Percentiles rank a stretch among this genome's conserved stretches.
phyloP scores from a whole-genome alignment of 1,284 basidiomycete species.

The Papiliotrema terrestris region DNA sequence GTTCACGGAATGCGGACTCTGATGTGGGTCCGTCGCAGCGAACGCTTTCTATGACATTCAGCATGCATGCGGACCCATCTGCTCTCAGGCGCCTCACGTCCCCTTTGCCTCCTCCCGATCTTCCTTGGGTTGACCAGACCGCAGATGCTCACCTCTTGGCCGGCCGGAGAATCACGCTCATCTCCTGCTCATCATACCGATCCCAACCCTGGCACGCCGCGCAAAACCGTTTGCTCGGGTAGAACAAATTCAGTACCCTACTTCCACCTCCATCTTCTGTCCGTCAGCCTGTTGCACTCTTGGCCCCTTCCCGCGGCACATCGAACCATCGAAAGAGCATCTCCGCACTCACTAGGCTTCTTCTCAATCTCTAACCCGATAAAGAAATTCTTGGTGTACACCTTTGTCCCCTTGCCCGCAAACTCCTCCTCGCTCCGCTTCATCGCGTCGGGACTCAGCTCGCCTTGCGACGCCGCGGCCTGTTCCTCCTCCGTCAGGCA shows the following conservation, averaged over 20 bases:
- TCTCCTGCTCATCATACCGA: constrained; percentile 83
- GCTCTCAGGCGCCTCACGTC: background rate
- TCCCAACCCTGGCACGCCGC: constrained; percentile 95
- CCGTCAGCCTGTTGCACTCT: constrained; percentile 12
- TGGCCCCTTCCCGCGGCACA: constrained; percentile 19
- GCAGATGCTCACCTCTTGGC: constrained; percentile 90
- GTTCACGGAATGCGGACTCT: background rate
- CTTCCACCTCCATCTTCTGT: constrained; percentile 41
- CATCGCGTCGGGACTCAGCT: constrained; percentile 66
- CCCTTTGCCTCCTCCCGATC: no score
- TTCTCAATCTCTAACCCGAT: constrained; percentile 92
- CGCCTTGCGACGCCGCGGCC: constrained; percentile 82
- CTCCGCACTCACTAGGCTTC: constrained; percentile 66
- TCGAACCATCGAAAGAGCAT: no score
- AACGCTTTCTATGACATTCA: background rate
- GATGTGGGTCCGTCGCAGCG: background rate
- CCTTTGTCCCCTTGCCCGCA: constrained; percentile 70
- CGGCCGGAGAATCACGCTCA: constrained; percentile 92
- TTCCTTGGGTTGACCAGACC: no score
- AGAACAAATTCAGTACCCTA: constrained; percentile 89
- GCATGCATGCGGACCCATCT: background rate
- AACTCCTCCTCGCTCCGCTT: constrained; percentile 77
- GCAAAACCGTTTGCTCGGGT: constrained; percentile 94
- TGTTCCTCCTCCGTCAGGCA: constrained; percentile 85
- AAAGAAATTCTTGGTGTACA: constrained; percentile 93